A percentile compares a stretch with the other conserved stretches of the same genome.
phyloP scores from a whole-genome alignment of 306 rosid species.

The Dryas octopetala region DNA sequence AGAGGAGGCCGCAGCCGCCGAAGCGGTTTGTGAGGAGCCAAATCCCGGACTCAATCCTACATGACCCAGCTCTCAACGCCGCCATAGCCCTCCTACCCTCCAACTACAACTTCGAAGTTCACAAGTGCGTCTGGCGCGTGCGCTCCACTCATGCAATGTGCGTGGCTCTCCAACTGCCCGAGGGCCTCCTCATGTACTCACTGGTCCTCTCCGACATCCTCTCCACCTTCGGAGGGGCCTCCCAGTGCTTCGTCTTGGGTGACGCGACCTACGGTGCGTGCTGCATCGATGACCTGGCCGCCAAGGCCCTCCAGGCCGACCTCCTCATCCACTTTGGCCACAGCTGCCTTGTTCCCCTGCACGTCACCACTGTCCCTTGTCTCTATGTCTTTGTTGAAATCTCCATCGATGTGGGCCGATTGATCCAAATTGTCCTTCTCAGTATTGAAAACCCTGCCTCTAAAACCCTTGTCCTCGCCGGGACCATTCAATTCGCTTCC shows the following conservation, averaged over 20 bases:
- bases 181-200: constrained; percentile 93
- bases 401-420: constrained; percentile 54
- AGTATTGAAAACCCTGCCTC: constrained; percentile 34
- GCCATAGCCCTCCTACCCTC: constrained; percentile 48
- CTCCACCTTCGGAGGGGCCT: constrained; percentile 63
- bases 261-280: constrained; percentile 90
- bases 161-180: constrained; percentile 82
- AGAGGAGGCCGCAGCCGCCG: constrained; percentile 29
- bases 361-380: constrained; percentile 74
- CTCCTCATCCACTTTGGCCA: constrained; percentile 82
- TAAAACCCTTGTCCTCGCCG: constrained; percentile 58
- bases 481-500: constrained; percentile 82
- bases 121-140: constrained; percentile 82
- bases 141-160: constrained; percentile 59
- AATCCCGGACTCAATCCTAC: constrained; percentile 49
- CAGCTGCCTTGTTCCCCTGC: constrained; percentile 90
- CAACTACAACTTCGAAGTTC: constrained; percentile 87
- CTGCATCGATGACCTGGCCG: constrained; percentile 79
- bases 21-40: constrained; percentile 54
- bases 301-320: constrained; percentile 64
- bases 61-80: constrained; percentile 43
- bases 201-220: constrained; percentile 76
- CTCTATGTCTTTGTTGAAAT: constrained; percentile 91
- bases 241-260: constrained; percentile 64
- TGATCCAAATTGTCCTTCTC: constrained; percentile 55